A percentile compares a stretch with the other conserved stretches of the same genome.
phyloP scores from a whole-genome alignment of 306 rosid genomes.

The Trifolium dubium region DNA sequence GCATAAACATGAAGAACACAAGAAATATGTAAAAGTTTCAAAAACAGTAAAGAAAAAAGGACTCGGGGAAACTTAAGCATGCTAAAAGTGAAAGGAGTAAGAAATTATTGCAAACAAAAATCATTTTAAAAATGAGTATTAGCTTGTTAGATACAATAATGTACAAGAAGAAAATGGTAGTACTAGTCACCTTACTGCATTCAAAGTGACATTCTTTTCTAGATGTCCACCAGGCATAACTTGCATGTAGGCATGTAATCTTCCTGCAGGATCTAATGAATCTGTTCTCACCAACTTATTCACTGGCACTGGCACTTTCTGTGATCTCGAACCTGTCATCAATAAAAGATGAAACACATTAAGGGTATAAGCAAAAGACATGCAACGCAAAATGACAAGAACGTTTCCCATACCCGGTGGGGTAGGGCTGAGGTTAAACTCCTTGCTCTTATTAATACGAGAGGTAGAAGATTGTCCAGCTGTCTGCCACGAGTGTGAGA shows the following conservation, averaged over 20 bases:
- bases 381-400: conserved; percentile 34
- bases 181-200: conserved; percentile 70
- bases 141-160: conserved; percentile 22
- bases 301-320: conserved; percentile 81
- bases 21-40: not conserved
- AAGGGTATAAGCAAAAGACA: conserved; percentile 27
- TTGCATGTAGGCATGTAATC: conserved; percentile 84
- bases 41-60: conserved; percentile 7
- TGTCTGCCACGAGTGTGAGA: conserved; percentile 50
- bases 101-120: conserved; percentile 13
- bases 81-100: conserved; percentile 18
- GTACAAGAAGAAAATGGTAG: conserved; percentile 9
- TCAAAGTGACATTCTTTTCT: conserved; percentile 60
- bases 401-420: conserved; percentile 51
- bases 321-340: conserved; percentile 64
- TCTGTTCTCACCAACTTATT: conserved; percentile 88
- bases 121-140: not conserved
- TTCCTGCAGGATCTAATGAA: conserved; percentile 86
- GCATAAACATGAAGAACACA: conserved; percentile 13
- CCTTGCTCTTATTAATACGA: conserved; percentile 48
- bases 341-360: conserved; percentile 31
- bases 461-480: conserved; percentile 54
- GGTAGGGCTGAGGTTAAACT: conserved; percentile 52
- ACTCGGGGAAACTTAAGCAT: not conserved
- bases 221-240: conserved; percentile 50